These are phyloP conservation scores for Debaryomycetaceae sp. DNA, from an alignment of 1,139 yeast species.

Conservation along the genomic window DNA sequence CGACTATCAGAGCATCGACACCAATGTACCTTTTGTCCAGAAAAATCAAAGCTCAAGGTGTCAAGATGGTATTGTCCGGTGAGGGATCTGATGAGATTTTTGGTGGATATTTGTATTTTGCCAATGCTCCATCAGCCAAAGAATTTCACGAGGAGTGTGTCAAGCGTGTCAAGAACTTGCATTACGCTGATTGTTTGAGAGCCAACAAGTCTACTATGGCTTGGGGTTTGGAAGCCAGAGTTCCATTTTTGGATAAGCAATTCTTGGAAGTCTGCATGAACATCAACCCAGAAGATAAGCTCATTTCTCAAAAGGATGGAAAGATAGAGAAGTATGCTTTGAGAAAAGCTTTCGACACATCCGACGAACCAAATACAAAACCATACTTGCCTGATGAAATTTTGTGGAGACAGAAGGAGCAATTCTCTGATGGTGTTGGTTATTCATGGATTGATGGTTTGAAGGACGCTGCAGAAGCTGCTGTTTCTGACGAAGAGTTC, in stretches of 20 bases:
- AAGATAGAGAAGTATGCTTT: slow-evolving; percentile 89
- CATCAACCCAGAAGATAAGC: slow-evolving; percentile 89
- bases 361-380: slow-evolving; percentile 61
- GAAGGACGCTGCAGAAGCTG: slow-evolving; percentile 89
- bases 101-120: slow-evolving; percentile 97
- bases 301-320: slow-evolving; percentile 67
- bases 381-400: slow-evolving; percentile 96
- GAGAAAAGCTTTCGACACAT: slow-evolving; percentile 95
- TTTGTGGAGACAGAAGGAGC: slow-evolving; percentile 99
- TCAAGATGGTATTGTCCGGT: slow-evolving; percentile 97
- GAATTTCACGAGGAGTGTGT: slow-evolving; percentile 97
- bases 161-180: slow-evolving; percentile 93
- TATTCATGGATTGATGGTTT: slow-evolving; percentile 98
- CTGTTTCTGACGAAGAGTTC: slow-evolving; percentile 84
- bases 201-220: slow-evolving; percentile 99
- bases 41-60: slow-evolving; percentile 98
- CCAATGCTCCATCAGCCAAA: slow-evolving; percentile 86
- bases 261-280: slow-evolving; percentile 92
- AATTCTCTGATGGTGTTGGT: slow-evolving; percentile 98
- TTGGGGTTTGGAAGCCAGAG: slow-evolving; percentile 99
- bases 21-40: slow-evolving; percentile 97
- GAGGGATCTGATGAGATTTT: slow-evolving; percentile 99
- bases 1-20: slow-evolving; percentile 97
- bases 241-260: slow-evolving; percentile 93
- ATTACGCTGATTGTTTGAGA: slow-evolving; percentile 94